These are phyloP conservation scores for Albizia julibrissin DNA, from an alignment of 306 rosid species.

Conservation along the genomic window DNA sequence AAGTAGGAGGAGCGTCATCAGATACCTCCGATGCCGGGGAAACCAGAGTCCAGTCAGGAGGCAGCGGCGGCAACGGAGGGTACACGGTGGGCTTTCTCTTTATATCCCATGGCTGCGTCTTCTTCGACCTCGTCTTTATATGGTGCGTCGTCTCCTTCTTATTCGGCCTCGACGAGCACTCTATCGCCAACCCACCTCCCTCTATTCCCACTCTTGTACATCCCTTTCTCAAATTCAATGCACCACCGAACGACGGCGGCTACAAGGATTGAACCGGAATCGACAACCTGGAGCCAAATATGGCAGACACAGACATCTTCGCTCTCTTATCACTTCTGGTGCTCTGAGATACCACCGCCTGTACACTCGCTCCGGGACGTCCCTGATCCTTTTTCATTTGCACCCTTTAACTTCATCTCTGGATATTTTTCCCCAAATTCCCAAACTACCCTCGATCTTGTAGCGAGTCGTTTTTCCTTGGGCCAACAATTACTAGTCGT, in stretches of 20 bases:
- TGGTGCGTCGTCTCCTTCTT: slow-evolving; percentile 93
- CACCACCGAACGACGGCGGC: not conserved
- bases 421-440: not conserved
- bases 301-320: slow-evolving; percentile 45
- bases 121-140: slow-evolving; percentile 78
- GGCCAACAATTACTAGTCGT: too few species aligned
- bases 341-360: not conserved
- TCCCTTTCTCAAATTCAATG: not conserved
- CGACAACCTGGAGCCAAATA: slow-evolving; percentile 39
- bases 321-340: not conserved
- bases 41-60: slow-evolving; percentile 72
- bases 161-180: slow-evolving; percentile 86
- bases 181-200: slow-evolving; percentile 47
- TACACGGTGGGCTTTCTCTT: slow-evolving; percentile 74
- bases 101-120: slow-evolving; percentile 71
- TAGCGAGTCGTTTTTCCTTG: not conserved
- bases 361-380: not conserved
- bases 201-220: slow-evolving; percentile 22
- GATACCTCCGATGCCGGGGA: slow-evolving; percentile 37
- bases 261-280: slow-evolving; percentile 10
- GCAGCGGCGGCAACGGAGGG: slow-evolving; percentile 68
- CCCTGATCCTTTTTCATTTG: not conserved
- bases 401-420: not conserved
- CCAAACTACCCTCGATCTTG: not conserved
- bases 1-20: slow-evolving; percentile 9